Evolutionary conservation across 177 flowering plant species (phyloP).

Genomic region (Telopea speciosissima): DNA sequence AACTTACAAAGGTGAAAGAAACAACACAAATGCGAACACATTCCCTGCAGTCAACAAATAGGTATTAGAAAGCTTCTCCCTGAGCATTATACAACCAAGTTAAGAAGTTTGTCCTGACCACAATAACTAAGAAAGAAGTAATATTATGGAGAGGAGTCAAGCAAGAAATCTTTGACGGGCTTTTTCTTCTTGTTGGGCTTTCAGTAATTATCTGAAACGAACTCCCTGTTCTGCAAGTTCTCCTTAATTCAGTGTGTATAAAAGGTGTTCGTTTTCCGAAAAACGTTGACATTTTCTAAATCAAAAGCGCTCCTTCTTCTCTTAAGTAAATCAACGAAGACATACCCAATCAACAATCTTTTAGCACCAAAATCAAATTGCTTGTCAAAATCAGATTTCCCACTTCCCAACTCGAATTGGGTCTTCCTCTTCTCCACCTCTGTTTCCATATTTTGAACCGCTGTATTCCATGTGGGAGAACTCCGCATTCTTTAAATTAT

Average conservation of each 20-base stretch:
- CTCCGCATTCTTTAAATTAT: neutral
- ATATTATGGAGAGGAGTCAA: neutral
- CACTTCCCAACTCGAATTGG: neutral
- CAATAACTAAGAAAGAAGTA: neutral
- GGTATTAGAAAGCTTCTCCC: neutral
- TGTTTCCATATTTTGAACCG: neutral
- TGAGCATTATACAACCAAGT: neutral
- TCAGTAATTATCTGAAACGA: neutral
- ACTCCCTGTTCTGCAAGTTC: neutral
- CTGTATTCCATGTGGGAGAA: neutral
- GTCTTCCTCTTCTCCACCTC: neutral
- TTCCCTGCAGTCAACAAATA: slow-evolving; percentile 48
- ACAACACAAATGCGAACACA: slow-evolving; percentile 56
- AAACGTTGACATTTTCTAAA: neutral
- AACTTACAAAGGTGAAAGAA: slow-evolving; percentile 69
- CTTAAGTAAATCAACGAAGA: too few species aligned
- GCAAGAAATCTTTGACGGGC: neutral
- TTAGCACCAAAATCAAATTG: neutral
- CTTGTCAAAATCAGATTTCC: neutral
- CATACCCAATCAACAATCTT: neutral
- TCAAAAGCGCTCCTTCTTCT: neutral
- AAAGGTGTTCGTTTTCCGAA: neutral
- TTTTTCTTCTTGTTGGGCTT: neutral
- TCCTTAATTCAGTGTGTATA: neutral
- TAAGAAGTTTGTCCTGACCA: neutral